Evolutionary conservation across 352 stramenopile genomes (phyloP).

Genomic region (Thalassiosira hispida): DNA sequence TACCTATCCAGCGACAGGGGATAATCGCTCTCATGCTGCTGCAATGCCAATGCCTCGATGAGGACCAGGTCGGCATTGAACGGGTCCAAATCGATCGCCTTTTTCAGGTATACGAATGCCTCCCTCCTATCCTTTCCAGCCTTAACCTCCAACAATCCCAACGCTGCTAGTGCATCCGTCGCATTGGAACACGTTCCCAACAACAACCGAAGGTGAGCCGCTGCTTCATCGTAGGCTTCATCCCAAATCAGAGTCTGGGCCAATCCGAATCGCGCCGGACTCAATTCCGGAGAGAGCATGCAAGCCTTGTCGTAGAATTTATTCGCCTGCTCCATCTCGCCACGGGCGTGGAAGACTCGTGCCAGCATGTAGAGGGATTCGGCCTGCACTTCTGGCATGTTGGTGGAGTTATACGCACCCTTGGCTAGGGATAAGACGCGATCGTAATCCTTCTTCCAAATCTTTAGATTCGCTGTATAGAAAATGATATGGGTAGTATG

Average conservation of each 20-base stretch:
- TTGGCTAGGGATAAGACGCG: slow-evolving; percentile 85
- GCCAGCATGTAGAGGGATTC: slow-evolving; percentile 97
- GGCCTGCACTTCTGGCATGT: slow-evolving; percentile 89
- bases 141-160: slow-evolving; percentile 84
- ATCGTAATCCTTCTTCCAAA: slow-evolving; percentile 85
- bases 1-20: slow-evolving; percentile 73
- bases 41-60: slow-evolving; percentile 77
- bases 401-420: slow-evolving; percentile 79
- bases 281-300: slow-evolving; percentile 79
- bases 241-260: slow-evolving; percentile 80
- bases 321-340: slow-evolving; percentile 90
- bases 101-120: slow-evolving; percentile 83
- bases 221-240: slow-evolving; percentile 71
- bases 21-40: slow-evolving; percentile 81
- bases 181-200: slow-evolving; percentile 70
- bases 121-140: slow-evolving; percentile 68
- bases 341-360: slow-evolving; percentile 92
- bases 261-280: slow-evolving; percentile 84
- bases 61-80: slow-evolving; percentile 78
- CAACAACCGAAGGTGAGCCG: slow-evolving; percentile 65
- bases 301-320: slow-evolving; percentile 93
- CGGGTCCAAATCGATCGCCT: slow-evolving; percentile 86
- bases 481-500: neutral
- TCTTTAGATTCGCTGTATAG: slow-evolving; percentile 58
- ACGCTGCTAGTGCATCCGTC: slow-evolving; percentile 80